phyloP scores from a whole-genome alignment of 495 filamentous ascomycete species.

The Echria macrotheca region DNA sequence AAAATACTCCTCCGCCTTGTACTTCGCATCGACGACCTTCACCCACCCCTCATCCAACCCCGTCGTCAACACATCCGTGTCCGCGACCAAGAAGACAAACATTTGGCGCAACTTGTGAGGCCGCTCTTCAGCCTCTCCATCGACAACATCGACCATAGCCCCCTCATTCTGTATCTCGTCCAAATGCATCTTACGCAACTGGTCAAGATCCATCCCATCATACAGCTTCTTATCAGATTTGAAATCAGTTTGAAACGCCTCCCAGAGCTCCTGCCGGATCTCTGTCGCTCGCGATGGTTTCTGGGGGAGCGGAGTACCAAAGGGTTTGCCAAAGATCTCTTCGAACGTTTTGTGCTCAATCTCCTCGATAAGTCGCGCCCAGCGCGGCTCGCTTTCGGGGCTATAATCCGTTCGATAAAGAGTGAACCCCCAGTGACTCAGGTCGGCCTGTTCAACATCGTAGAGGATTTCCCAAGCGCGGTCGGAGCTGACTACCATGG shows the following conservation, averaged over 20 bases:
- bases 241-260: background rate
- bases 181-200: background rate
- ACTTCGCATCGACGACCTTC: background rate
- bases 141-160: background rate
- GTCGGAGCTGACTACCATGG: no score
- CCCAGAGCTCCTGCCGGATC: background rate
- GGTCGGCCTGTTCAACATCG: background rate
- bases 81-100: background rate
- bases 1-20: background rate
- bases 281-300: background rate
- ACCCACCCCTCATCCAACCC: background rate
- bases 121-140: background rate
- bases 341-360: background rate
- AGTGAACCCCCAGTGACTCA: background rate
- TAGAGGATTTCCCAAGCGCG: no score
- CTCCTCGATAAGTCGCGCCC: background rate
- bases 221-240: background rate
- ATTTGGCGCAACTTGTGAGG: background rate
- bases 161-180: background rate
- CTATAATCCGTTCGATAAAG: background rate
- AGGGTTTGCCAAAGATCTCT: background rate
- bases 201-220: background rate
- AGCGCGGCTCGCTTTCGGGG: background rate
- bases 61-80: background rate
- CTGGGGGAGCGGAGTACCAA: background rate